Evolutionary conservation across 2,329 filamentous ascomycete species (phyloP), one percentile per base, ranked within the genome.

Genomic region (Trichophyton rubrum): DNA sequence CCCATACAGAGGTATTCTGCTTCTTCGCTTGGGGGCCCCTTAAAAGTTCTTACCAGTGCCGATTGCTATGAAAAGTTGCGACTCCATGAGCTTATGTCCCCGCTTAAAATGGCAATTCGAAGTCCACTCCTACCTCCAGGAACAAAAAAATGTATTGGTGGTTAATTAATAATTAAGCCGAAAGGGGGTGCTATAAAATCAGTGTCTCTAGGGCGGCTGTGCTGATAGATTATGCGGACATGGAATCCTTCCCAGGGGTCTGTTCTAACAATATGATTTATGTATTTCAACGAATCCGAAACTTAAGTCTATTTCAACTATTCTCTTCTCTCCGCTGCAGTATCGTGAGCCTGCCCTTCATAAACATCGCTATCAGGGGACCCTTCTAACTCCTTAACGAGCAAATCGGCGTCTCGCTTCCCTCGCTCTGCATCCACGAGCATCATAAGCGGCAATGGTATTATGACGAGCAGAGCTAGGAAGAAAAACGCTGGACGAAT

Each of bases 401-500:
- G 75, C 66, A 78, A 82, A 65, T 81, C 78, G 1, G 86, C 88
- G 68, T 90, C 87, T 53, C 76, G 74, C 73, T 84, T 88, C 9
- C 88, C 88, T 41, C 88, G 80, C 59, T 95, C 88, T 8, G 95
- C 89, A 71, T 96, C 81, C 40, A 99, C 88, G 60, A 90, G 82
- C 70, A 85, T 87, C 73, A 97, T 89, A 58, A 97, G 77, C 1
- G 90, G 89, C 15, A 91, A 85, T 0, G 93, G 91, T 1, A 95
- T 73, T 4, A 87, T 86, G 5, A 99, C 88, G n/a, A 99, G 76
- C 3, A 85, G 79, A 0, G 89, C 90, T 45, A 99, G 78, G 71
- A 99, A 99, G 80, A 88, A 90, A 73, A 99, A 99, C 0, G 92
- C 91, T 5, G 88, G 88, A 56, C 89, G 81, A 62, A 93, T 92